Evolutionary conservation across 179 eudicot species (phyloP).

Genomic region (Drosera spatulata): DNA sequence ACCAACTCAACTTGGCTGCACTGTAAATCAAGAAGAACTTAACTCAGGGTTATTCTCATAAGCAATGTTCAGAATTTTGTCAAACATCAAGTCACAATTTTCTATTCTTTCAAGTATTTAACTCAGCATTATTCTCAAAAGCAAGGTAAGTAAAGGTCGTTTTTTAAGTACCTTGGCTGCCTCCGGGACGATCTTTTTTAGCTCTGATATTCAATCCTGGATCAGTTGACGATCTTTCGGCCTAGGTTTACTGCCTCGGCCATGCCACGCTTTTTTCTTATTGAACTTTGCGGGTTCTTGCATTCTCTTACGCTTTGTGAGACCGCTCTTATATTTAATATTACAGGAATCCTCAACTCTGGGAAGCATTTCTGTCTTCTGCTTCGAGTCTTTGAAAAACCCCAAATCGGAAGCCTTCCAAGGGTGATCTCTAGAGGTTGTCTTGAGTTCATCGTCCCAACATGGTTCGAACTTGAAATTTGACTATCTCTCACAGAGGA

Average conservation of each 20-base stretch:
- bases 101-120: background rate
- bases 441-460: conserved; percentile 13
- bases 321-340: conserved; percentile 27
- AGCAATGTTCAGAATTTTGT: too few relatives aligned
- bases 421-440: conserved; percentile 6
- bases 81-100: background rate
- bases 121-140: background rate
- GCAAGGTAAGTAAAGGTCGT: background rate
- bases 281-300: conserved; percentile 30
- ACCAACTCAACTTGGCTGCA: conserved; percentile 77
- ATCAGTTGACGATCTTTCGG: conserved; percentile 83
- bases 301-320: conserved; percentile 21
- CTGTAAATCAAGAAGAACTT: conserved; percentile 22
- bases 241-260: conserved; percentile 48
- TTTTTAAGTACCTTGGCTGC: conserved; percentile 53
- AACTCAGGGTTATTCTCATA: background rate
- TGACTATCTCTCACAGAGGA: conserved; percentile 9
- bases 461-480: conserved; percentile 4
- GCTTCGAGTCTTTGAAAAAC: conserved; percentile 19
- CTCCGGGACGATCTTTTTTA: conserved; percentile 73
- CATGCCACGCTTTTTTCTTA: conserved; percentile 69
- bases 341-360: conserved; percentile 28
- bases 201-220: conserved; percentile 63
- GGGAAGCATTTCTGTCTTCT: conserved; percentile 17
- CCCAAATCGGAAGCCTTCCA: conserved; percentile 8